phyloP scores from a whole-genome alignment of 2,329 filamentous ascomycete species.

The Monosporascus sp. region DNA sequence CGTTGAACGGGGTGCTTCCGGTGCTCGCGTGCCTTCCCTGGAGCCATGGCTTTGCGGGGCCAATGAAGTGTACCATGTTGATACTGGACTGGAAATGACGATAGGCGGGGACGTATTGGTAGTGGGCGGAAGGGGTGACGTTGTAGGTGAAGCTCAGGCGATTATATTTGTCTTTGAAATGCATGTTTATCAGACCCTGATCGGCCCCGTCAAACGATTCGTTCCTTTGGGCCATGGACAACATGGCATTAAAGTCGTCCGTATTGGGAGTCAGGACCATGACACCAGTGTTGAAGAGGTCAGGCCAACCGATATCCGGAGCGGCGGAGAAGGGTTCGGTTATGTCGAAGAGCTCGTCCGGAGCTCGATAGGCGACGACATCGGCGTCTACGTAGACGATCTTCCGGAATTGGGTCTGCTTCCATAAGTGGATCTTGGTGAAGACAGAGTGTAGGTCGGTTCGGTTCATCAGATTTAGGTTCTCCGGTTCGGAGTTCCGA shows the following conservation, averaged over 20 bases:
- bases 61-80: constrained; percentile 91
- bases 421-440: constrained; percentile 95
- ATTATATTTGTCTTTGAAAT: constrained; percentile 80
- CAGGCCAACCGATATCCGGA: constrained; percentile 96
- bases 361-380: constrained; percentile 81
- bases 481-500: constrained; percentile 69
- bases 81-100: constrained; percentile 87
- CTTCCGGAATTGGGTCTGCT: constrained; percentile 79
- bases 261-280: constrained; percentile 86
- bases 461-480: constrained; percentile 88
- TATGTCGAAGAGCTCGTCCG: constrained; percentile 83
- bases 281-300: constrained; percentile 96
- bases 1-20: constrained; percentile 64
- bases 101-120: constrained; percentile 96
- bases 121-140: constrained; percentile 91
- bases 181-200: constrained; percentile 91
- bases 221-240: constrained; percentile 76
- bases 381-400: constrained; percentile 96
- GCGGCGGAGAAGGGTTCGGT: constrained; percentile 61
- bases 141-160: constrained; percentile 94
- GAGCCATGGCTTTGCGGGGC: constrained; percentile 83
- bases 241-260: constrained; percentile 81
- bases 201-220: constrained; percentile 97
- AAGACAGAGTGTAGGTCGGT: constrained; percentile 87
- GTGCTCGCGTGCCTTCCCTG: constrained; percentile 51